Evolutionary conservation across 2,329 filamentous ascomycete genomes (phyloP).

Genomic region (Sporothrix humicola): DNA sequence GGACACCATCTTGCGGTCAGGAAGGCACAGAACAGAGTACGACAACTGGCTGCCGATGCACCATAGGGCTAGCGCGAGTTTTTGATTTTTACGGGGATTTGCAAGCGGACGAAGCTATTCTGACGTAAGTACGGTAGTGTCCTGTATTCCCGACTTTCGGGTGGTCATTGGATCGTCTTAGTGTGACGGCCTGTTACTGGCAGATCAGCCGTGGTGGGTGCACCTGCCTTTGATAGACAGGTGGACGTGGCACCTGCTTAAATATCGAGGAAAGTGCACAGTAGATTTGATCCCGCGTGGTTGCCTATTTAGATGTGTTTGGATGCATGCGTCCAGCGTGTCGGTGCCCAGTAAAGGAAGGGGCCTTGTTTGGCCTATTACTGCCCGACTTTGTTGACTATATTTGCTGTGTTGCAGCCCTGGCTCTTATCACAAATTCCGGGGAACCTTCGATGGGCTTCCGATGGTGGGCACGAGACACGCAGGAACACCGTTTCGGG

Average conservation of each 20-base stretch:
- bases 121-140: neutral
- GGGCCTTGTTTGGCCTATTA: neutral
- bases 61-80: slow-evolving; percentile 15
- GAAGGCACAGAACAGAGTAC: neutral
- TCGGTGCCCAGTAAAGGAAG: neutral
- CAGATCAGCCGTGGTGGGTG: slow-evolving; percentile 30
- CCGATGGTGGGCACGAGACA: slow-evolving; percentile 27
- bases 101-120: neutral
- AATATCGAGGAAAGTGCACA: neutral
- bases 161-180: neutral
- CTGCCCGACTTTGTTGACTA: no score
- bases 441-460: slow-evolving; percentile 8
- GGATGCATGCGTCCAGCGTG: slow-evolving; percentile 13
- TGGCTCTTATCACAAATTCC: neutral
- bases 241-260: neutral
- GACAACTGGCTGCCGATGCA: slow-evolving; percentile 19
- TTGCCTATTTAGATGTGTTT: slow-evolving; percentile 10
- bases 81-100: neutral
- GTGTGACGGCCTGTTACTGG: slow-evolving; percentile 29
- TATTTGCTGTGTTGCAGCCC: neutral
- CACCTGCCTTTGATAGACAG: slow-evolving; percentile 6
- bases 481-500: slow-evolving; percentile 6
- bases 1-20: slow-evolving; percentile 18
- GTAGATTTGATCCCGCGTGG: slow-evolving; percentile 3
- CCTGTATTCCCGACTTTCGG: slow-evolving; percentile 6